Evolutionary conservation across 2,329 filamentous ascomycete genomes (phyloP).

Genomic region (Plenodomus biglobosus): DNA sequence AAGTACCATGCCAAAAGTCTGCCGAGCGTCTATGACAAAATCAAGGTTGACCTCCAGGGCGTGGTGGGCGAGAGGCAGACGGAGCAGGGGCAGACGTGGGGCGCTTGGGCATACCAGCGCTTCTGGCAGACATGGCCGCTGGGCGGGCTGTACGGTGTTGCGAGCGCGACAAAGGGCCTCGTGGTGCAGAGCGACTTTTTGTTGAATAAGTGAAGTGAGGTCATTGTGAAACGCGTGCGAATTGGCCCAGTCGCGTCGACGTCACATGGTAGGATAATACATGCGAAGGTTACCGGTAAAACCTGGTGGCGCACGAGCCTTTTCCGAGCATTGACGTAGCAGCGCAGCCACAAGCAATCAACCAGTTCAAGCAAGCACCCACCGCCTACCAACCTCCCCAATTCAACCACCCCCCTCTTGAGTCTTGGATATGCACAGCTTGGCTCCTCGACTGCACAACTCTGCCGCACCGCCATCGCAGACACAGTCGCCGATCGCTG

Average conservation of each 20-base stretch:
- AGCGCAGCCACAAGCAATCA: background rate
- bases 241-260: conserved; percentile 27
- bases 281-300: conserved; percentile 1
- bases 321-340: conserved; percentile 13
- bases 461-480: too few species aligned
- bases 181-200: conserved; percentile 38
- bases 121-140: conserved; percentile 44
- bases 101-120: conserved; percentile 24
- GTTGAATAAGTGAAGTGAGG: conserved; percentile 35
- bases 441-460: too few species aligned
- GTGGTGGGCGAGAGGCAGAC: conserved; percentile 19
- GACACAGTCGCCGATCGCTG: too few species aligned
- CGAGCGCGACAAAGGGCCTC: conserved; percentile 39
- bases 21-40: conserved; percentile 71
- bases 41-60: conserved; percentile 49
- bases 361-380: background rate
- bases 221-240: conserved; percentile 26
- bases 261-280: too few species aligned
- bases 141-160: conserved; percentile 45
- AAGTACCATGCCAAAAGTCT: conserved; percentile 66
- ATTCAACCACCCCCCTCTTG: conserved; percentile 7
- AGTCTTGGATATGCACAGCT: conserved; percentile 1
- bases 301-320: conserved; percentile 3
- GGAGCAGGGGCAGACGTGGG: conserved; percentile 26
- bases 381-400: conserved; percentile 16